These are phyloP conservation scores for Quercus agrifolia DNA, from an alignment of 306 rosid species.

Conservation along the genomic window DNA sequence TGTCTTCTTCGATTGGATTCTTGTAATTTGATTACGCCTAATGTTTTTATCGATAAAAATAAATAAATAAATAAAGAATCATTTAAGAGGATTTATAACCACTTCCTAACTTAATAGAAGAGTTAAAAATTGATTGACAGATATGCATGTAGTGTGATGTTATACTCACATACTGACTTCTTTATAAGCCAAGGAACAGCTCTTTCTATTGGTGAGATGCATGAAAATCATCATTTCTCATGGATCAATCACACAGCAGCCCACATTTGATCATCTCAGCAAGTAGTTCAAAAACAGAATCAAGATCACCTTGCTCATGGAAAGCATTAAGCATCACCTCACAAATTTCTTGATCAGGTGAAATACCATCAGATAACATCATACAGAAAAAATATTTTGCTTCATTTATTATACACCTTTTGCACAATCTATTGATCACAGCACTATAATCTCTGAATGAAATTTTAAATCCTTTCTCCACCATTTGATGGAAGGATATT, in stretches of 20 bases:
- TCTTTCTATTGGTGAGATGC: not conserved
- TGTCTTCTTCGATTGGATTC: not conserved
- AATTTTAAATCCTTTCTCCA: constrained; percentile 34
- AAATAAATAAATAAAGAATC: not conserved
- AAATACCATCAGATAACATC: constrained; percentile 47
- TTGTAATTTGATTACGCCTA: not conserved
- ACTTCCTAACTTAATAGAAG: not conserved
- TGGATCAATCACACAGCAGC: constrained; percentile 22
- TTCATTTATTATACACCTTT: constrained; percentile 35
- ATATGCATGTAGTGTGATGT: not conserved
- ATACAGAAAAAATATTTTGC: constrained; percentile 42
- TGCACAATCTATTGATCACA: constrained; percentile 52
- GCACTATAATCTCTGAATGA: constrained; percentile 48
- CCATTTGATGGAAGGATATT: constrained; percentile 36
- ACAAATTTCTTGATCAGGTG: constrained; percentile 45
- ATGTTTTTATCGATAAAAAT: not conserved
- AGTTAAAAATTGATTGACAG: not conserved
- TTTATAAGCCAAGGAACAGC: not conserved
- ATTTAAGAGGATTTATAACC: not conserved
- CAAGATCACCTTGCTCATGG: constrained; percentile 16
- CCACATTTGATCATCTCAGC: constrained; percentile 47
- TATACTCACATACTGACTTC: constrained; percentile 9
- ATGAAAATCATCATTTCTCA: constrained; percentile 1
- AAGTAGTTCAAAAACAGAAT: constrained; percentile 35
- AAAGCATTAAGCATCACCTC: constrained; percentile 39